Evolutionary conservation across 2,329 filamentous ascomycete genomes (phyloP).

Genomic region (Penicillium palitans): DNA sequence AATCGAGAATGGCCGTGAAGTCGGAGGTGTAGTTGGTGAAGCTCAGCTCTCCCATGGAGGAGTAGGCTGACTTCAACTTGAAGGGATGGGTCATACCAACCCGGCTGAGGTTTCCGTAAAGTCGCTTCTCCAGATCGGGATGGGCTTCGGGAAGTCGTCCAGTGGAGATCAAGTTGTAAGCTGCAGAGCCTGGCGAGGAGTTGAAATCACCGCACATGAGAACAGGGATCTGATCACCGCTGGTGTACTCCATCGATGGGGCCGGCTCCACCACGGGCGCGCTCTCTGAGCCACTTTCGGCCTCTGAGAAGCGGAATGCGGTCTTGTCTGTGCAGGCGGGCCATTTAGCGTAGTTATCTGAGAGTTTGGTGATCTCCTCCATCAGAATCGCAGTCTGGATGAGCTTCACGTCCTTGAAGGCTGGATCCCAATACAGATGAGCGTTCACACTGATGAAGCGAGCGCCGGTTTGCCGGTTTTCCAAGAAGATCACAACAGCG

Average conservation of each 20-base stretch:
- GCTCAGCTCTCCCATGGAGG: constrained; percentile 76
- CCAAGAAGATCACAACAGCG: constrained; percentile 85
- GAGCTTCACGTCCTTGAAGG: constrained; percentile 88
- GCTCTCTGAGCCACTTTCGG: constrained; percentile 44
- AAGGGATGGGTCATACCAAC: constrained; percentile 95
- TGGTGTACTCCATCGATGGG: constrained; percentile 83
- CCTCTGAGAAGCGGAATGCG: constrained; percentile 53
- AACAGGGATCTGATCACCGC: constrained; percentile 83
- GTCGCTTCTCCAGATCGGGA: constrained; percentile 72
- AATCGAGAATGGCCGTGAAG: constrained; percentile 92
- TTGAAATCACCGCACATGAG: constrained; percentile 97
- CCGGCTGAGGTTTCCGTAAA: constrained; percentile 90
- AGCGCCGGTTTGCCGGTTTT: constrained; percentile 86
- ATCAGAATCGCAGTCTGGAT: constrained; percentile 95
- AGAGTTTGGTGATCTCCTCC: constrained; percentile 83
- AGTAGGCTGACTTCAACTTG: constrained; percentile 87
- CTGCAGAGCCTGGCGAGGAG: constrained; percentile 79
- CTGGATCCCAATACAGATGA: constrained; percentile 93
- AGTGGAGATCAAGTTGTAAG: constrained; percentile 84
- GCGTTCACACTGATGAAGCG: constrained; percentile 91
- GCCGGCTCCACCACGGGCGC: constrained; percentile 61
- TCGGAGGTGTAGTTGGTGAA: constrained; percentile 97
- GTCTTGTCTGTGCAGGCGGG: constrained; percentile 79
- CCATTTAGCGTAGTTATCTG: constrained; percentile 79
- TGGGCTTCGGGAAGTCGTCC: constrained; percentile 78